These are phyloP conservation scores for Yamadazyma sp. DNA, from an alignment of 1,139 yeast species.

Conservation along the genomic window DNA sequence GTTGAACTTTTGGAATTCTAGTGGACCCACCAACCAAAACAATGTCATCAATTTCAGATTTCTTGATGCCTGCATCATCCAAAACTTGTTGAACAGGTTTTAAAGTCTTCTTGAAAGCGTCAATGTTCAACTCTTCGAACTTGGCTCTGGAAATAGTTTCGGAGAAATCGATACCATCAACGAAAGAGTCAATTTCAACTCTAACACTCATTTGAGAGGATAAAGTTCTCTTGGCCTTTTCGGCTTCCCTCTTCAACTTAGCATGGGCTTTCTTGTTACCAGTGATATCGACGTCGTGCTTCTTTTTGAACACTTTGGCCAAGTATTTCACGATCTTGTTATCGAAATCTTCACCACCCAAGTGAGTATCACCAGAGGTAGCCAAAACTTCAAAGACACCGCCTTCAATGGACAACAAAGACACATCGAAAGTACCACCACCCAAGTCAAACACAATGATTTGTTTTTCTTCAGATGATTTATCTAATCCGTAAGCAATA, in stretches of 20 bases:
- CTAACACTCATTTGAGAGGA: conserved; percentile 89
- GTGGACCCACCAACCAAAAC: conserved; percentile 97
- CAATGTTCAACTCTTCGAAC: conserved; percentile 89
- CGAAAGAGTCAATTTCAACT: conserved; percentile 92
- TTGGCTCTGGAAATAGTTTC: conserved; percentile 93
- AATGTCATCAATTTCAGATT: conserved; percentile 84
- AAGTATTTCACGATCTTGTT: conserved; percentile 85
- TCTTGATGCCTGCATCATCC: conserved; percentile 82
- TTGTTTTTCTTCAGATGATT: conserved; percentile 55
- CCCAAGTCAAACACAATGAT: conserved; percentile 54
- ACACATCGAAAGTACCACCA: conserved; percentile 58
- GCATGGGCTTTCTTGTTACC: conserved; percentile 78
- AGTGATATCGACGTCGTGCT: conserved; percentile 75
- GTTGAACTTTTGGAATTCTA: conserved; percentile 96
- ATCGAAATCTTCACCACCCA: conserved; percentile 93
- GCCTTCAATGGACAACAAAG: conserved; percentile 50
- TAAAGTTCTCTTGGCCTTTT: conserved; percentile 93
- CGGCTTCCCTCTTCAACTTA: conserved; percentile 92
- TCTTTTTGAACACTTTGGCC: conserved; percentile 83
- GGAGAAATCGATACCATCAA: conserved; percentile 92
- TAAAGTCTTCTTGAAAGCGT: conserved; percentile 83
- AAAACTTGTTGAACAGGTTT: conserved; percentile 93
- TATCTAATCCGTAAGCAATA: conserved; percentile 94
- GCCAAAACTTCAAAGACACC: conserved; percentile 55
- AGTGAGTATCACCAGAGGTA: conserved; percentile 56